phyloP scores from a whole-genome alignment of 441 rosid genomes.

The Adansonia madagascariensis region DNA sequence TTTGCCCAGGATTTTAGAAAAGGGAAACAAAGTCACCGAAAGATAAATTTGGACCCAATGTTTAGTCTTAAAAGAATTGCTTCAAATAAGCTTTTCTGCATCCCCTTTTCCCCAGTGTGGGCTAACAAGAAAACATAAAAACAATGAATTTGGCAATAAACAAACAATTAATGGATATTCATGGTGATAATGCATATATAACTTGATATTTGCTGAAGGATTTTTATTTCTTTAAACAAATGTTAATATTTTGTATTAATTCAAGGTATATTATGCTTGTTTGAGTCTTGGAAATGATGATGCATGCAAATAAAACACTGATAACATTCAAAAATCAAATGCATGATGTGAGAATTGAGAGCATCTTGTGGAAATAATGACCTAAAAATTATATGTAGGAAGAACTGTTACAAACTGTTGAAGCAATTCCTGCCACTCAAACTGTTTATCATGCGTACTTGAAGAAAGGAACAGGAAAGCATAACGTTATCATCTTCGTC shows the following conservation, averaged over 20 bases:
- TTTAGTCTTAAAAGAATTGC: neutral
- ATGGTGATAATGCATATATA: neutral
- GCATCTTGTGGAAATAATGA: neutral
- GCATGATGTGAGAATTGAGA: neutral
- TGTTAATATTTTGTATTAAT: neutral
- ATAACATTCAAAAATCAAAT: neutral
- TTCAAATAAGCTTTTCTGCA: neutral
- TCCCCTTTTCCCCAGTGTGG: neutral
- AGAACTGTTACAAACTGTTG: neutral
- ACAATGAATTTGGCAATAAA: no score
- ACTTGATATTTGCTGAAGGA: no score
- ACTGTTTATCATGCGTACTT: constrained; percentile 3
- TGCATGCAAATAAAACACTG: neutral
- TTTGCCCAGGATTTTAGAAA: neutral
- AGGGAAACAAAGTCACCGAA: neutral
- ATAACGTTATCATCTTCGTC: neutral
- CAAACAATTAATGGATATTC: no score
- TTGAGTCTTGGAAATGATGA: neutral
- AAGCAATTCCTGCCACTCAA: neutral
- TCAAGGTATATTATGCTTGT: neutral
- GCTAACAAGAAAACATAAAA: neutral
- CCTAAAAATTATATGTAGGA: neutral
- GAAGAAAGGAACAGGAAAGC: neutral
- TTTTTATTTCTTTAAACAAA: neutral
- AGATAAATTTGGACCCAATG: neutral